phyloP scores from a whole-genome alignment of 225 moss, liverwort and hornwort species.

The Anthoceros angustus region DNA sequence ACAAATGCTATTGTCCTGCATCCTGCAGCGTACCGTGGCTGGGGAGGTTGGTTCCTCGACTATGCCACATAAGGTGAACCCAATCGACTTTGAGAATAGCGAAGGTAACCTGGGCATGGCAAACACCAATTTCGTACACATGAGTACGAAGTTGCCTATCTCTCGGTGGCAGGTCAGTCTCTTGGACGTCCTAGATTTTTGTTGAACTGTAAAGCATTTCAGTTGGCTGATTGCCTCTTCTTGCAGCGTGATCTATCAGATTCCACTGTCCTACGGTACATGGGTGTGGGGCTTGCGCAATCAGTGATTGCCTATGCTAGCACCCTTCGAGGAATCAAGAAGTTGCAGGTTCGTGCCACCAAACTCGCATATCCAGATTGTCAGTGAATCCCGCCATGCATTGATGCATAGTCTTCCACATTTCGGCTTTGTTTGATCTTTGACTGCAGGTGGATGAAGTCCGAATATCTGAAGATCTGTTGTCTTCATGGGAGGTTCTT shows the following conservation, averaged over 20 bases:
- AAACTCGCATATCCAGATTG: neutral
- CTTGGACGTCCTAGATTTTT: neutral
- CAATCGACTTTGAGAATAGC: slow-evolving; percentile 91
- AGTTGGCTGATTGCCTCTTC: neutral
- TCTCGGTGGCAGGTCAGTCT: slow-evolving; percentile 78
- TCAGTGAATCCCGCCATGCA: neutral
- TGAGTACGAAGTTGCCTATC: slow-evolving; percentile 65
- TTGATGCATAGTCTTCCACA: neutral
- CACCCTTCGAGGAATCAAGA: slow-evolving; percentile 50
- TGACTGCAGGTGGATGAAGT: slow-evolving; percentile 45
- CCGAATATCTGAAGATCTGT: slow-evolving; percentile 48
- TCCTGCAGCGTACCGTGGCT: slow-evolving; percentile 54
- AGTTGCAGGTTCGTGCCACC: slow-evolving; percentile 28
- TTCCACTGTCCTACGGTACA: slow-evolving; percentile 72
- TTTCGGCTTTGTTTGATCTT: neutral
- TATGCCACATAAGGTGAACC: slow-evolving; percentile 98
- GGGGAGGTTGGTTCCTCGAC: slow-evolving; percentile 97
- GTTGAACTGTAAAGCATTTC: neutral
- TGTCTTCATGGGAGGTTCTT: slow-evolving; percentile 66
- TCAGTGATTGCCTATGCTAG: slow-evolving; percentile 78
- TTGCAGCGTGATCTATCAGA: slow-evolving; percentile 77
- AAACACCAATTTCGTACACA: slow-evolving; percentile 54
- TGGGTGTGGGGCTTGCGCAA: slow-evolving; percentile 71
- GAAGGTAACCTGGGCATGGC: slow-evolving; percentile 87
- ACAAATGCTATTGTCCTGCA: no score